Evolutionary conservation across 176 grass and related monocot species (phyloP).

Genomic region (Paspalum notatum): DNA sequence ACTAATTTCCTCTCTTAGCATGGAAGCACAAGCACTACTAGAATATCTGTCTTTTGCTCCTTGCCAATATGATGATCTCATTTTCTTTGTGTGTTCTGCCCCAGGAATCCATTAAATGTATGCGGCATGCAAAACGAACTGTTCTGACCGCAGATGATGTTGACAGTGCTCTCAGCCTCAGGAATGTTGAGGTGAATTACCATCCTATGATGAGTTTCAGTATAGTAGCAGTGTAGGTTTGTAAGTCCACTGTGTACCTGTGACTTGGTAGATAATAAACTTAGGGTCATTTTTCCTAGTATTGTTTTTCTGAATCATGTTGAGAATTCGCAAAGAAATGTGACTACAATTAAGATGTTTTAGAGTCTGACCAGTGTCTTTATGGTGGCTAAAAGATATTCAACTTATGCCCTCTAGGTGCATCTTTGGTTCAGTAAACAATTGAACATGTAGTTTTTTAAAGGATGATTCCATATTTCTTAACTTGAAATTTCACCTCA

Average conservation of each 20-base stretch:
- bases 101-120: constrained; percentile 96
- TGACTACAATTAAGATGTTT: constrained; percentile 11
- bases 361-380: background rate
- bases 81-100: constrained; percentile 6
- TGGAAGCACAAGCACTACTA: too few relatives aligned
- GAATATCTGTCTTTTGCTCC: background rate
- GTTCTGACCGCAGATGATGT: constrained; percentile 80
- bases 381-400: background rate
- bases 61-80: constrained; percentile 8
- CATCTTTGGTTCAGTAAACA: constrained; percentile 1
- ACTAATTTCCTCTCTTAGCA: background rate
- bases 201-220: background rate
- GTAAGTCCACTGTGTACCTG: background rate
- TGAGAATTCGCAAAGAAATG: background rate
- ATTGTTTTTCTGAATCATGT: background rate
- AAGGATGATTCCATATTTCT: background rate
- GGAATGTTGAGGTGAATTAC: constrained; percentile 83
- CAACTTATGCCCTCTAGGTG: background rate
- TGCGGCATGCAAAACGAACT: constrained; percentile 89
- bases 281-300: background rate
- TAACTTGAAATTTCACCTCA: background rate
- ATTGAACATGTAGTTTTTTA: background rate
- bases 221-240: constrained; percentile 1
- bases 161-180: constrained; percentile 85
- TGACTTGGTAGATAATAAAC: constrained; percentile 6